Conservation (phyloP, 768 basidiomycete species). For the Mycena galericulata region DNA sequence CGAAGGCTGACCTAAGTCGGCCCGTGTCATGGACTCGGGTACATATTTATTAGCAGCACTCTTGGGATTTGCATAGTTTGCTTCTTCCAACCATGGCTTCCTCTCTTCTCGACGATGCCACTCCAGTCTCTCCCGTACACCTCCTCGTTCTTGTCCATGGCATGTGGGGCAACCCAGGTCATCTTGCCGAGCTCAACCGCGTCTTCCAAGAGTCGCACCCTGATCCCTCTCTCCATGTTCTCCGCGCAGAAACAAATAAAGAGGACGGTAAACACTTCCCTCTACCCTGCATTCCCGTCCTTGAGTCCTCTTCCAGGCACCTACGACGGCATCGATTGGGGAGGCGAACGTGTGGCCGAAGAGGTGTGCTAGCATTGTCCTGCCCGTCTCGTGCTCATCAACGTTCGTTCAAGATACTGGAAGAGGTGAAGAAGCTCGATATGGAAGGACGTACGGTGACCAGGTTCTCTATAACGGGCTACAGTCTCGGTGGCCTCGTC, state of each 20-base stretch:
- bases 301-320: slow-evolving; percentile 47
- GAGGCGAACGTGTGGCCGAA: slow-evolving; percentile 77
- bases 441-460: slow-evolving; percentile 67
- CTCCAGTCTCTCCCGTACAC: background rate
- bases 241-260: slow-evolving; percentile 74
- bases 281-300: background rate
- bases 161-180: slow-evolving; percentile 85
- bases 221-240: slow-evolving; percentile 65
- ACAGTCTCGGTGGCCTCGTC: slow-evolving; percentile 85
- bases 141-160: slow-evolving; percentile 63
- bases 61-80: no score
- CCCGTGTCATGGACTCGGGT: no score
- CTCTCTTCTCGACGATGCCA: no score
- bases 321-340: slow-evolving; percentile 81
- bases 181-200: slow-evolving; percentile 70
- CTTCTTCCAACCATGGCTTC: no score
- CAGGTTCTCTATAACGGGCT: slow-evolving; percentile 81
- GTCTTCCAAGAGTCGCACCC: slow-evolving; percentile 61
- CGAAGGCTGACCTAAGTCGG: no score
- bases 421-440: slow-evolving; percentile 65
- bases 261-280: slow-evolving; percentile 61
- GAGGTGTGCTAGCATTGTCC: slow-evolving; percentile 63
- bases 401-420: slow-evolving; percentile 59
- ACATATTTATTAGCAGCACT: no score
- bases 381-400: slow-evolving; percentile 15